Evolutionary conservation across 495 filamentous ascomycete genomes (phyloP), one percentile per base, ranked within the genome.

Genomic region (Margaritispora aquatica): DNA sequence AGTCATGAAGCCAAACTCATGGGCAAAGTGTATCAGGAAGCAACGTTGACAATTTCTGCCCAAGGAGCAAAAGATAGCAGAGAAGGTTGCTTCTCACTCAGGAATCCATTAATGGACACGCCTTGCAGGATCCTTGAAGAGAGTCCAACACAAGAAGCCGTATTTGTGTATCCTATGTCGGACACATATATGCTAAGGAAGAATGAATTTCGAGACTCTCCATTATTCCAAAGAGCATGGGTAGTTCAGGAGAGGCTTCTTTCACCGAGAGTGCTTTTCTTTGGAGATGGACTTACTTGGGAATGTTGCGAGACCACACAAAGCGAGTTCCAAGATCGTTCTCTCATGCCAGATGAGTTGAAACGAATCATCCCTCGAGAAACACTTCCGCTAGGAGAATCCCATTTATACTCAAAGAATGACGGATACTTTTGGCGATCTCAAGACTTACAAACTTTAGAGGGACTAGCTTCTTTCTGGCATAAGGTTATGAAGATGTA

Each of bases 221-320:
- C 44, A 23, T 34, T 47, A 31, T 38, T 26, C 26, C 11, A 57
- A 19, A 36, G 62, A 24, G 62, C 24, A 11, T 64, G 62, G 59
- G 53, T 62, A 22, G n/a, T 64, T n/a, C 62, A 64, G 48, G 62
- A 64, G 47, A 38, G 51, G n/a, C 20, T 46, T 24, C 59, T 62
- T 2, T 51, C 62, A n/a, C 52, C 38, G 17, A 52, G 62, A 4
- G 15, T 53, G 1, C 36, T 64, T 22, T 34, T 57, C n/a, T 62
- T 64, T 51, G 52, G 46, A 29, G 47, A 36, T 46, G 27, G 57
- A 26, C 20, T 64, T 22, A 62, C 51, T 17, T 64, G 59, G 62
- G 52, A 54, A 23, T 63, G 61, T 63, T 17, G 13, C 3, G 26
- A 59, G 26, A 20, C 29, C 29, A 34, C 29, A 13, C 5, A 34